Evolutionary conservation across 805 yeast species (phyloP).

Genomic region (Candida chauliodis): DNA sequence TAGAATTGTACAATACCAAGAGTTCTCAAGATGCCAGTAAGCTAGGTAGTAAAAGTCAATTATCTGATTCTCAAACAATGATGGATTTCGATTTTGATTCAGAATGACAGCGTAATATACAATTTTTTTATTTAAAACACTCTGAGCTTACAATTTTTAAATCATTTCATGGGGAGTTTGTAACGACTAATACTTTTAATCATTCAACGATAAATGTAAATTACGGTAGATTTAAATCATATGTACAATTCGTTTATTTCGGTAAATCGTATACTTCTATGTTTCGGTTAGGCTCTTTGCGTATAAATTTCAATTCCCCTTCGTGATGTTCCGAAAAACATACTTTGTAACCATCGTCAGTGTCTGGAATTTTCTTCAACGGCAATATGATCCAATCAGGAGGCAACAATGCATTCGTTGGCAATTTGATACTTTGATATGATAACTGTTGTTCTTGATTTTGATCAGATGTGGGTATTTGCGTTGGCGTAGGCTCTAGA

Average conservation of each 20-base stretch:
- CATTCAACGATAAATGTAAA: no score
- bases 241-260: no score
- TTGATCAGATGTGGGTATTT: not conserved
- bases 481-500: not conserved
- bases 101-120: constrained; percentile 12
- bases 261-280: constrained; percentile 6
- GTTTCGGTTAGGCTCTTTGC: constrained; percentile 7
- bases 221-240: no score
- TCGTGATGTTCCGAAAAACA: constrained; percentile 15
- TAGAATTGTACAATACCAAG: constrained; percentile 7
- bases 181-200: no score
- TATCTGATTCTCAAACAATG: constrained; percentile 2
- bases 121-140: not conserved
- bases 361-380: constrained; percentile 11
- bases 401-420: constrained; percentile 24
- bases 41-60: not conserved
- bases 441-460: not conserved
- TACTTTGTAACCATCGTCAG: constrained; percentile 14
- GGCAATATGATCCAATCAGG: constrained; percentile 31
- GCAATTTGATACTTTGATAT: constrained; percentile 20
- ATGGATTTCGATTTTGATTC: constrained; percentile 27
- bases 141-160: not conserved
- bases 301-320: constrained; percentile 15
- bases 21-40: not conserved
- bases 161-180: no score